These are phyloP conservation scores for Stromatinia cepivora DNA, from an alignment of 2,329 filamentous ascomycete species.

Conservation along the genomic window DNA sequence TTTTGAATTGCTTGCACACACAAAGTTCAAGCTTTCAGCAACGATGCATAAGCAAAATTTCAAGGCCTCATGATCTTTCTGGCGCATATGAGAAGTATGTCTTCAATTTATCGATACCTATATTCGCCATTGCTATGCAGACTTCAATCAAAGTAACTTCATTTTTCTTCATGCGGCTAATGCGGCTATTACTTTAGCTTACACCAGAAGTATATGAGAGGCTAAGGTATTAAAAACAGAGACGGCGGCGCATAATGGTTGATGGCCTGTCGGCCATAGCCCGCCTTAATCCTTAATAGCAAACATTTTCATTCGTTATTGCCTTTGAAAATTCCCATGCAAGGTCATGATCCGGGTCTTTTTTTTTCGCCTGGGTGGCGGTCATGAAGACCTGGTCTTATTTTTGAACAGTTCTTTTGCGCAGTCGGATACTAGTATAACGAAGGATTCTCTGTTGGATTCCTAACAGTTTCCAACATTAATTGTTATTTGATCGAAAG, in stretches of 20 bases:
- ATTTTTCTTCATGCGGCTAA: neutral
- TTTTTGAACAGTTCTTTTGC: neutral
- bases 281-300: neutral
- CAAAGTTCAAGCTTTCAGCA: no score
- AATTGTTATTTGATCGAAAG: neutral
- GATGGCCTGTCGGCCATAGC: neutral
- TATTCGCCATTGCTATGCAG: neutral
- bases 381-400: neutral
- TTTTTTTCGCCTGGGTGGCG: neutral
- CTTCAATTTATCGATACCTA: neutral
- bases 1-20: no score
- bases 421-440: slow-evolving; percentile 4
- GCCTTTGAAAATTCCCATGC: neutral
- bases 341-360: neutral
- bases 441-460: slow-evolving; percentile 6
- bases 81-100: neutral
- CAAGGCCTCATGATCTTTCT: neutral
- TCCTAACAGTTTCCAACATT: neutral
- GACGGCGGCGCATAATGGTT: neutral
- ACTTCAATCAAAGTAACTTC: neutral
- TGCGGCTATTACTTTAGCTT: neutral
- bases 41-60: neutral
- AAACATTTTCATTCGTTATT: slow-evolving; percentile 7
- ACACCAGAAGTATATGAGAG: neutral
- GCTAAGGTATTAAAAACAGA: neutral